Conservation (phyloP, 495 filamentous ascomycete species). For the Hypomontagnella submonticulosa region DNA sequence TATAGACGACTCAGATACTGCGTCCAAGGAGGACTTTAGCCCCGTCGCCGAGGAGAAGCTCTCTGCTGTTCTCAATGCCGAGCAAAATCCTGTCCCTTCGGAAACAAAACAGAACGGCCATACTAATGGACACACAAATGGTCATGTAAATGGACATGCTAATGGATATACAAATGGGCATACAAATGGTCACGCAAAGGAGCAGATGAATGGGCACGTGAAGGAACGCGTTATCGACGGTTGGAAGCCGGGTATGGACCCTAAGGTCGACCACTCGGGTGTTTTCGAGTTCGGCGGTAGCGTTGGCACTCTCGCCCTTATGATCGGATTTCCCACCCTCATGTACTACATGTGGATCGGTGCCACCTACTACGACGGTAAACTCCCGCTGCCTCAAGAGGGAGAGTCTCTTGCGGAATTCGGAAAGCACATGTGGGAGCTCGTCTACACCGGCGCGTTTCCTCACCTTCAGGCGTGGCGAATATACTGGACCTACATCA, state of each 20-base stretch:
- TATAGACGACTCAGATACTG: slow-evolving; percentile 52
- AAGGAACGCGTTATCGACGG: slow-evolving; percentile 68
- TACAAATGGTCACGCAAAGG: slow-evolving; percentile 50
- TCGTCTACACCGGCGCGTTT: slow-evolving; percentile 84
- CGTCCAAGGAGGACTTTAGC: slow-evolving; percentile 45
- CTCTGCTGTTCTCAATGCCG: slow-evolving; percentile 29
- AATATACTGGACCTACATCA: slow-evolving; percentile 92
- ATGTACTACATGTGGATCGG: slow-evolving; percentile 99
- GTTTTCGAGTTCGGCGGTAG: slow-evolving; percentile 92
- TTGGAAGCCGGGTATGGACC: slow-evolving; percentile 74
- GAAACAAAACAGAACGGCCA: slow-evolving; percentile 36
- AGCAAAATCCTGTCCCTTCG: slow-evolving; percentile 29
- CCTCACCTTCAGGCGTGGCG: slow-evolving; percentile 82
- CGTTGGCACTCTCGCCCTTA: slow-evolving; percentile 78
- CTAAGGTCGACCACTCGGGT: slow-evolving; percentile 81
- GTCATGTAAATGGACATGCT: slow-evolving; percentile 26
- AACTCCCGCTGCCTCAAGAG: slow-evolving; percentile 73
- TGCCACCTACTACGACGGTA: slow-evolving; percentile 87
- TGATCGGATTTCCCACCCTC: slow-evolving; percentile 89
- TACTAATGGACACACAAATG: slow-evolving; percentile 22
- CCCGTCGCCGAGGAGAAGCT: slow-evolving; percentile 45
- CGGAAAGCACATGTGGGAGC: slow-evolving; percentile 67
- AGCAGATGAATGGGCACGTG: slow-evolving; percentile 51
- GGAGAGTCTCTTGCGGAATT: slow-evolving; percentile 77
- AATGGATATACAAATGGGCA: slow-evolving; percentile 37